Conservation (phyloP, 345 rosid genomes). For the Linum trigynum region DNA sequence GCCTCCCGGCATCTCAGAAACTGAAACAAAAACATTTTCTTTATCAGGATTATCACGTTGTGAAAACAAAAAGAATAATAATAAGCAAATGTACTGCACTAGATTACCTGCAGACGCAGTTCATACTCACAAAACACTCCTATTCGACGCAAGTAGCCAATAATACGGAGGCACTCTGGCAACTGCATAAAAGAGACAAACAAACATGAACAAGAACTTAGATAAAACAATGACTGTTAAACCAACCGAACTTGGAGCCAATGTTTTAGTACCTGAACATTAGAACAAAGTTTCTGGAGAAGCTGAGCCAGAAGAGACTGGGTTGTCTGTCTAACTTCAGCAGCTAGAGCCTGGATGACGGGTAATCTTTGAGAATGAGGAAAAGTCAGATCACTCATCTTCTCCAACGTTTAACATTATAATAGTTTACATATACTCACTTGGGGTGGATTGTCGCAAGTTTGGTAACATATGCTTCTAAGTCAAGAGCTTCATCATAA, state of each 20-base stretch:
- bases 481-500: conserved; percentile 93
- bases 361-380: conserved; percentile 43
- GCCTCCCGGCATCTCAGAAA: conserved; percentile 95
- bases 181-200: conserved; percentile 39
- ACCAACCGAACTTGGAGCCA: conserved; percentile 1
- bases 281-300: conserved; percentile 81
- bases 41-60: background rate
- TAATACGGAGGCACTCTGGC: conserved; percentile 91
- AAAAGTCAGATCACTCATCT: conserved; percentile 15
- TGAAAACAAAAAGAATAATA: background rate
- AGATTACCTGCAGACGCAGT: conserved; percentile 80
- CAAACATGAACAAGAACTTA: conserved; percentile 6
- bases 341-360: conserved; percentile 82
- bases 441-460: conserved; percentile 95
- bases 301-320: conserved; percentile 91
- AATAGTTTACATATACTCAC: conserved; percentile 38
- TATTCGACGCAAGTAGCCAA: conserved; percentile 88
- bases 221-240: conserved; percentile 1
- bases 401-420: conserved; percentile 14
- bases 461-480: conserved; percentile 85
- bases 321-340: conserved; percentile 85
- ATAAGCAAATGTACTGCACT: background rate
- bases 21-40: conserved; percentile 32
- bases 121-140: conserved; percentile 92
- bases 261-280: conserved; percentile 60